phyloP scores from a whole-genome alignment of 441 rosid species.

The Melianthus villosus region DNA sequence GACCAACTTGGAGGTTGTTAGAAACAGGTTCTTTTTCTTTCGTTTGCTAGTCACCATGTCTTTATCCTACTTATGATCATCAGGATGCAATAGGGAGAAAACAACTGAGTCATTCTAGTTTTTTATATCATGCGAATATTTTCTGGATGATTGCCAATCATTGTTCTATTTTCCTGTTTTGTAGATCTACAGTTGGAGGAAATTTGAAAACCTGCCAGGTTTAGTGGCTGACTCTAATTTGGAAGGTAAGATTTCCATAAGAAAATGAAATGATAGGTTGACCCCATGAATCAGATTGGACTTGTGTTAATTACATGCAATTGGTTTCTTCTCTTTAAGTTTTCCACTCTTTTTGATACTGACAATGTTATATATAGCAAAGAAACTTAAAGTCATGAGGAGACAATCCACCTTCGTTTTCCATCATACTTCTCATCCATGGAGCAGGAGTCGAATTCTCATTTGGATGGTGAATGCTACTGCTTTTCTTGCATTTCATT shows the following conservation, averaged over 20 bases:
- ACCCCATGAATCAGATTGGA: neutral
- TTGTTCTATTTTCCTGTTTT: conserved; percentile 9
- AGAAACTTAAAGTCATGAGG: conserved; percentile 49
- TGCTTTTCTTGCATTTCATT: neutral
- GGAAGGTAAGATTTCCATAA: conserved; percentile 28
- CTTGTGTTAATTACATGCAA: neutral
- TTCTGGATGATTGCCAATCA: no score
- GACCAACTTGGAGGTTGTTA: no score
- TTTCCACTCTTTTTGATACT: conserved; percentile 6
- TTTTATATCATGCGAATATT: no score
- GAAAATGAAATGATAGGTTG: neutral
- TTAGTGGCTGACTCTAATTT: conserved; percentile 32
- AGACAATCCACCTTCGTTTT: conserved; percentile 72
- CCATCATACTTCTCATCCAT: conserved; percentile 92
- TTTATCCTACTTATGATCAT: no score
- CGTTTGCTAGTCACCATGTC: no score
- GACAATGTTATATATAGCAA: conserved; percentile 27
- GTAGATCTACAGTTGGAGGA: conserved; percentile 96
- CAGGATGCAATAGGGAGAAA: no score
- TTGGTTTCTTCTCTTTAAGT: no score
- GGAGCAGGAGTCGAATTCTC: conserved; percentile 76
- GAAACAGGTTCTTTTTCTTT: no score
- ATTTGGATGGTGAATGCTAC: conserved; percentile 69
- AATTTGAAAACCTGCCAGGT: conserved; percentile 68
- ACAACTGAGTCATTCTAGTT: no score